Percentiles rank a stretch among this genome's conserved stretches.
These are phyloP conservation scores for Penicillium cinerascens DNA, from an alignment of 495 filamentous ascomycete genomes.

Conservation along the genomic window DNA sequence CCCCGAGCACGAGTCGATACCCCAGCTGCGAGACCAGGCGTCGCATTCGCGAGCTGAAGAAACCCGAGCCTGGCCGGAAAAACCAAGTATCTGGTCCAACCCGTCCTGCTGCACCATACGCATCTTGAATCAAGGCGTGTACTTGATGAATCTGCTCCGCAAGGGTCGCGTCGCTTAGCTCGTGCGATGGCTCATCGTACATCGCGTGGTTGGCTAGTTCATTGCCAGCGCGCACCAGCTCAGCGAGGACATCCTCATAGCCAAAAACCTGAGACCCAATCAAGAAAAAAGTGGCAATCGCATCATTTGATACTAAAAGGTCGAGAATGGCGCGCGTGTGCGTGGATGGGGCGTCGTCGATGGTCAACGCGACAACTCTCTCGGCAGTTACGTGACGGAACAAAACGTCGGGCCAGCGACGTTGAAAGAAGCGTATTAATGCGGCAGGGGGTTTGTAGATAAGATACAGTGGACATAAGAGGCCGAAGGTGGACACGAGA, in stretches of 20 bases:
- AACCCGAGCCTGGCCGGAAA: conserved; percentile 78
- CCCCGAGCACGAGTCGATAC: conserved; percentile 69
- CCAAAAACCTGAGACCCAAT: conserved; percentile 71
- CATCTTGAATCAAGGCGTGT: conserved; percentile 47
- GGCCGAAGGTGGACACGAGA: conserved; percentile 40
- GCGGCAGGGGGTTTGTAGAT: conserved; percentile 71
- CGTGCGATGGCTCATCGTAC: conserved; percentile 69
- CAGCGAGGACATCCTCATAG: conserved; percentile 53
- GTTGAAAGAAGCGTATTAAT: conserved; percentile 64
- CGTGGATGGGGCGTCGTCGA: conserved; percentile 77
- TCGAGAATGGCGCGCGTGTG: conserved; percentile 69
- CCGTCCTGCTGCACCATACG: conserved; percentile 44
- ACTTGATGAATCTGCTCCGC: conserved; percentile 38
- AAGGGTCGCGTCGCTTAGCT: conserved; percentile 33
- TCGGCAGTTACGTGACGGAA: conserved; percentile 57
- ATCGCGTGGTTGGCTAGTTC: conserved; percentile 85
- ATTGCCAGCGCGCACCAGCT: conserved; percentile 60
- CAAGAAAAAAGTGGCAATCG: conserved; percentile 72
- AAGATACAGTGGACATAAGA: conserved; percentile 57
- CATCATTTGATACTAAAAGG: conserved; percentile 53
- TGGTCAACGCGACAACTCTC: conserved; percentile 72
- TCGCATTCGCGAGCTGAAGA: conserved; percentile 69
- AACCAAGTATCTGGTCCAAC: conserved; percentile 47
- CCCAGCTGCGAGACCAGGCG: conserved; percentile 50
- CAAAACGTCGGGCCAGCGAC: conserved; percentile 70